phyloP scores from a whole-genome alignment of 345 rosid species.

The Theobroma cacao region DNA sequence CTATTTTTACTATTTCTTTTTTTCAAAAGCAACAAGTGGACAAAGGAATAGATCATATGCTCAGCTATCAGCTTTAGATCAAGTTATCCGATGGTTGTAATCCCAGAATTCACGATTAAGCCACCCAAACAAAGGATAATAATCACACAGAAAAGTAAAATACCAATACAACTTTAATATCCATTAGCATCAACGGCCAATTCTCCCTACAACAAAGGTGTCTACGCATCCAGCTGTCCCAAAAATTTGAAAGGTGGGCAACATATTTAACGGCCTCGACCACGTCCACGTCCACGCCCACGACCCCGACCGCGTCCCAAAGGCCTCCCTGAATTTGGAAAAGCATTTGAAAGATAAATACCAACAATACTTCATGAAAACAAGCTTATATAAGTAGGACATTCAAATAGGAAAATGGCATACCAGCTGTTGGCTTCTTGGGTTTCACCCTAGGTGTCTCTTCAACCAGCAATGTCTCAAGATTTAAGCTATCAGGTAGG shows the following conservation, averaged over 20 bases:
- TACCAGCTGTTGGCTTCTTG: slow-evolving; percentile 96
- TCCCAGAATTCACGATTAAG: slow-evolving; percentile 8
- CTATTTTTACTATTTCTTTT: background rate
- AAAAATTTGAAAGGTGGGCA: slow-evolving; percentile 24
- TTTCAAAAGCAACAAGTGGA: background rate
- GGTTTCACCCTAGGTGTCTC: slow-evolving; percentile 96
- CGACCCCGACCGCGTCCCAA: slow-evolving; percentile 91
- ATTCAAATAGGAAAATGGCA: background rate
- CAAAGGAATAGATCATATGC: background rate
- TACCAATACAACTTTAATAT: slow-evolving; percentile 13
- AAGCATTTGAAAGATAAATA: slow-evolving; percentile 10
- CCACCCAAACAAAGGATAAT: background rate
- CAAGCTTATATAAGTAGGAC: slow-evolving; percentile 2
- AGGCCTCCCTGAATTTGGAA: slow-evolving; percentile 61
- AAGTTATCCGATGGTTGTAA: background rate
- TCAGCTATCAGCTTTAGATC: background rate
- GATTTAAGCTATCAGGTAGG: slow-evolving; percentile 96
- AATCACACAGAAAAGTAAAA: background rate
- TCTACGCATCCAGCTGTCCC: slow-evolving; percentile 25
- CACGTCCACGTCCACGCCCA: slow-evolving; percentile 89
- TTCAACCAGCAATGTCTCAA: slow-evolving; percentile 95
- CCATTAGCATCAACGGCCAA: slow-evolving; percentile 9
- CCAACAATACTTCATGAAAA: background rate
- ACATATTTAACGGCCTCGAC: slow-evolving; percentile 66
- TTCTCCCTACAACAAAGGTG: slow-evolving; percentile 32